A percentile compares a stretch with the other conserved stretches of the same genome.
These are phyloP conservation scores for Colletotrichum plurivorum DNA, from an alignment of 2,329 filamentous ascomycete genomes.

Conservation along the genomic window DNA sequence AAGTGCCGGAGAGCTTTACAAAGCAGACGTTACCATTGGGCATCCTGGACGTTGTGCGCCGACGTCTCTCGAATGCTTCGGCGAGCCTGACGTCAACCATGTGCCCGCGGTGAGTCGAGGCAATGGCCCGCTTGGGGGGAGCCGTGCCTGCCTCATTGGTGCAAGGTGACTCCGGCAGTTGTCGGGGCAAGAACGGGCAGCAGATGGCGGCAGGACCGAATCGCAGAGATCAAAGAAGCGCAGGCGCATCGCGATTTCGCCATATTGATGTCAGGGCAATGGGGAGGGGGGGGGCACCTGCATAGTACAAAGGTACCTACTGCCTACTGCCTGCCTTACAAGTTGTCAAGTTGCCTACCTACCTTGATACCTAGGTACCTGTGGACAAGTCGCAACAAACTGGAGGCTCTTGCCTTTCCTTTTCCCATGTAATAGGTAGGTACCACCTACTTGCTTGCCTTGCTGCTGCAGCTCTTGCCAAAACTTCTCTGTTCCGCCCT, in stretches of 20 bases:
- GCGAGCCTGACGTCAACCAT: constrained; percentile 33
- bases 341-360: no score
- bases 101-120: constrained; percentile 12
- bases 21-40: constrained; percentile 10
- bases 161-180: neutral
- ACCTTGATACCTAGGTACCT: no score
- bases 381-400: no score
- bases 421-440: no score
- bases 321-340: no score
- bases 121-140: constrained; percentile 2
- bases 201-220: neutral
- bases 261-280: constrained; percentile 40
- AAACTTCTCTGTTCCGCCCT: neutral
- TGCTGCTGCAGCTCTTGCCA: neutral
- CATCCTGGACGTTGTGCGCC: neutral
- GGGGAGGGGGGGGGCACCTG: no score
- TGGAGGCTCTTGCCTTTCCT: no score
- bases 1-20: neutral
- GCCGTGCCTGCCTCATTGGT: constrained; percentile 25
- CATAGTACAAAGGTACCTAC: neutral
- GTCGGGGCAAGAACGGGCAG: neutral
- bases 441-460: no score
- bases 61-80: neutral
- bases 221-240: constrained; percentile 20
- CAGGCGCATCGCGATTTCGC: constrained; percentile 34